Percentiles rank a stretch among this genome's conserved stretches.
Evolutionary conservation across 2,329 filamentous ascomycete genomes (phyloP).

Genomic region (Lecanicillium sp.): DNA sequence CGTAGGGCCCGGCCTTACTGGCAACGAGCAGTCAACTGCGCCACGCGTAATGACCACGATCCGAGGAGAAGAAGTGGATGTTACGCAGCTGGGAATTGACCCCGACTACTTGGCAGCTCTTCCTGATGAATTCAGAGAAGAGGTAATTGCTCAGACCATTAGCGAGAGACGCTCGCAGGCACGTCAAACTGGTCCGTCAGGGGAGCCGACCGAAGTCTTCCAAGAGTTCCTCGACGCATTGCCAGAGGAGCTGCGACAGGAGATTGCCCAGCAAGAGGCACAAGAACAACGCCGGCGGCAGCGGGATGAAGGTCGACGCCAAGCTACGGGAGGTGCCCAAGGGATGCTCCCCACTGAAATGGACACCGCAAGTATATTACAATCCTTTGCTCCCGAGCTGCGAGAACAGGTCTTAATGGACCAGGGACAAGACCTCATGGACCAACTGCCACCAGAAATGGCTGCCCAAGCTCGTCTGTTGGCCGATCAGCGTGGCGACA

Average conservation of each 20-base stretch:
- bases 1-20: no score
- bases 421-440: conserved; percentile 80
- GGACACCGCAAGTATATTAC: conserved; percentile 85
- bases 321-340: conserved; percentile 47
- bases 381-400: conserved; percentile 77
- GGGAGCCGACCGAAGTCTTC: conserved; percentile 74
- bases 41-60: conserved; percentile 72
- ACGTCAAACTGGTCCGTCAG: conserved; percentile 54
- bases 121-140: conserved; percentile 92
- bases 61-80: conserved; percentile 79
- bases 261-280: conserved; percentile 85
- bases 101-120: conserved; percentile 90
- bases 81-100: conserved; percentile 91
- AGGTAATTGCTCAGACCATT: conserved; percentile 87
- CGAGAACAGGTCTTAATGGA: conserved; percentile 84
- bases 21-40: conserved; percentile 16
- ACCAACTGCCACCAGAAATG: conserved; percentile 75
- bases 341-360: conserved; percentile 58
- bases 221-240: conserved; percentile 91
- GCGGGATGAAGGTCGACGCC: conserved; percentile 70
- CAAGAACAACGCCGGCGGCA: conserved; percentile 82
- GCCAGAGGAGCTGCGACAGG: conserved; percentile 79
- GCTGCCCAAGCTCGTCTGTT: conserved; percentile 77
- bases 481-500: conserved; percentile 29
- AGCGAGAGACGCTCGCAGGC: conserved; percentile 76